Conservation (phyloP, 1,139 yeast genomes). For the Pneumocystis carinii region DNA sequence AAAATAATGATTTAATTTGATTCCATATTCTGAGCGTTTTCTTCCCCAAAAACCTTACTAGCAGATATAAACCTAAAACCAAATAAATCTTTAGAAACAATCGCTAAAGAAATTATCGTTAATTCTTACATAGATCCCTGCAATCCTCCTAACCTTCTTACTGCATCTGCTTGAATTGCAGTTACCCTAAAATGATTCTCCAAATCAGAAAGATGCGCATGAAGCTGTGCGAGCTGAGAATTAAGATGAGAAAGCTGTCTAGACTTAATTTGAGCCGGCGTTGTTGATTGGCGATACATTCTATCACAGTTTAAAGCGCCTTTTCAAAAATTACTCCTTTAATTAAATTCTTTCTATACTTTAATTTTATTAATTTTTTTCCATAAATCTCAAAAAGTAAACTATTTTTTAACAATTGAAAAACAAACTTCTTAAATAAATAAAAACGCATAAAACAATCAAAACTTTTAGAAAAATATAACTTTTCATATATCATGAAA, state of each 20-base stretch:
- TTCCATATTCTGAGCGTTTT: slow-evolving; percentile 1
- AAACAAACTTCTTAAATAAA: too few relatives aligned
- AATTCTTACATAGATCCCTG: slow-evolving; percentile 39
- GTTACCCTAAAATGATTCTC: slow-evolving; percentile 41
- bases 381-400: not conserved
- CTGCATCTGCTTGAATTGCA: slow-evolving; percentile 40
- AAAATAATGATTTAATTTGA: not conserved
- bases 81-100: not conserved
- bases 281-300: slow-evolving; percentile 11
- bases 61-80: slow-evolving; percentile 40
- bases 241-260: slow-evolving; percentile 47
- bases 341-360: not conserved
- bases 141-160: slow-evolving; percentile 42
- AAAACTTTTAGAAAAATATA: too few relatives aligned
- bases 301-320: not conserved
- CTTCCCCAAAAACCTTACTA: slow-evolving; percentile 38
- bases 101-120: not conserved
- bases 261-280: slow-evolving; percentile 24
- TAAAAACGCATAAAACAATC: not conserved
- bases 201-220: slow-evolving; percentile 44
- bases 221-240: slow-evolving; percentile 47
- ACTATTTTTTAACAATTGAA: not conserved
- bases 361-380: too few relatives aligned
- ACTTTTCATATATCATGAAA: too few relatives aligned
- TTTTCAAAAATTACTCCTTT: not conserved